Evolutionary conservation across 441 rosid genomes (phyloP).

Genomic region (Eruca vesicaria): DNA sequence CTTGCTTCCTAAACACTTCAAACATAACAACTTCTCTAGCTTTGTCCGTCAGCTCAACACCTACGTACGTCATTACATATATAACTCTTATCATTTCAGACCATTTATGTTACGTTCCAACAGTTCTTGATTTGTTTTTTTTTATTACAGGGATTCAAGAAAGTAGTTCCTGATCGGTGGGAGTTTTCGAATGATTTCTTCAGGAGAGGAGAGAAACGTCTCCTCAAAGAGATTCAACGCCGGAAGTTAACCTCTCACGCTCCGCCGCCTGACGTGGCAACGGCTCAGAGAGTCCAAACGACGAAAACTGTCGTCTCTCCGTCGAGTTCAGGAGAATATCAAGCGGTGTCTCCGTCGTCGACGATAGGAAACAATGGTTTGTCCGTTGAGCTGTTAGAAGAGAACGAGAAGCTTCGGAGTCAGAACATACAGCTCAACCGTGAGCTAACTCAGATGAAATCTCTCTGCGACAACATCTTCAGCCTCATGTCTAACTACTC

Average conservation of each 20-base stretch:
- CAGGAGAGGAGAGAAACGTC: constrained; percentile 56
- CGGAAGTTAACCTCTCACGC: constrained; percentile 41
- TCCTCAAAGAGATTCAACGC: constrained; percentile 66
- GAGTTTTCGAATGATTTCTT: constrained; percentile 68
- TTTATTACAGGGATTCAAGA: constrained; percentile 52
- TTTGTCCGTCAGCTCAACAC: constrained; percentile 75
- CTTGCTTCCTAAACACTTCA: constrained; percentile 66
- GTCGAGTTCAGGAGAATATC: constrained; percentile 58
- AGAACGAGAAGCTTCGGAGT: constrained; percentile 61
- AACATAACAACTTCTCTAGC: constrained; percentile 73
- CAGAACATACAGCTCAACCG: constrained; percentile 49
- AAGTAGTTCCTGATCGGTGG: constrained; percentile 74
- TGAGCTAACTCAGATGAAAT: constrained; percentile 53
- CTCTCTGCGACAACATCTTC: constrained; percentile 50
- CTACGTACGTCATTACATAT: constrained; percentile 36
- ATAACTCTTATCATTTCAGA: background rate
- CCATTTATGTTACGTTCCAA: background rate
- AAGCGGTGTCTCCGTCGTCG: constrained; percentile 45
- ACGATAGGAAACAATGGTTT: constrained; percentile 34
- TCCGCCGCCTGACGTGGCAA: constrained; percentile 7
- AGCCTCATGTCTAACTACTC: constrained; percentile 45
- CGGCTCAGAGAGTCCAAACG: constrained; percentile 34
- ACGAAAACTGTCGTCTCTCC: constrained; percentile 47
- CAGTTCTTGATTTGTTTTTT: background rate
- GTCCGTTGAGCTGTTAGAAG: constrained; percentile 47